Base-by-base conservation (phyloP, 2,329 filamentous ascomycete genomes). In the Colletotrichum australisinense region DNA sequence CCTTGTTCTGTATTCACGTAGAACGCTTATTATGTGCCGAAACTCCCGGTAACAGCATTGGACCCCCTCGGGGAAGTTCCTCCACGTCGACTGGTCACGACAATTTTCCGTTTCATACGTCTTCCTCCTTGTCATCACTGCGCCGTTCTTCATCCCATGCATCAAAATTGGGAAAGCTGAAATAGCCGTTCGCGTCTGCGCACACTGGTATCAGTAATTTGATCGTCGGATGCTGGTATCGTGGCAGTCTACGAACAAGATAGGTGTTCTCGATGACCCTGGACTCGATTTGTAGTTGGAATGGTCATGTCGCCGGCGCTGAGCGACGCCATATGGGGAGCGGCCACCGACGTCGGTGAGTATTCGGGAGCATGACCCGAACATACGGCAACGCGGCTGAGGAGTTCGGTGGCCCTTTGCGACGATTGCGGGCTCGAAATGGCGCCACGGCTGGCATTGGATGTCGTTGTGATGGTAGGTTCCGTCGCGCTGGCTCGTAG, bases 151-250 rank as follows among this genome's bases (percentile, higher is more conserved):
- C 84, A 55, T 89, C 88, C 86, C 91, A 93, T 73, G 90, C 88
- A 78, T 94, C 92, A 81, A 93, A 94, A 80, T 89, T 92, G 19
- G 92, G 92, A 79, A 94, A 94, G 84, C 92, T 93, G 79, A 93
- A 91, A 82, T 94, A 94, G 74, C 90, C 88, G 69, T 70, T 71
- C 11, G 73, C 59, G 52, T 75, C 74, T 75, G 32, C 14, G 8
- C 42, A 35, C 38, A 38, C 56, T 26, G 26, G 53, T 22, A 28
- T 73, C 60, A 72, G 68, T 57, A 59, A 71, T 53, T 6, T 26
- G 30, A 24, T 28, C 9, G 19, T 14, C 4, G 12, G 14, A 22
- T 6, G n/a, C 19, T n/a, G 7, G 5, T 19, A 32, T 28, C 22
- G 58, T 58, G 58, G 8, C 22, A 26, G 35, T 55, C 32, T 19